Conservation (phyloP, 1,284 basidiomycete genomes). For the Moesziomyces sp. region DNA sequence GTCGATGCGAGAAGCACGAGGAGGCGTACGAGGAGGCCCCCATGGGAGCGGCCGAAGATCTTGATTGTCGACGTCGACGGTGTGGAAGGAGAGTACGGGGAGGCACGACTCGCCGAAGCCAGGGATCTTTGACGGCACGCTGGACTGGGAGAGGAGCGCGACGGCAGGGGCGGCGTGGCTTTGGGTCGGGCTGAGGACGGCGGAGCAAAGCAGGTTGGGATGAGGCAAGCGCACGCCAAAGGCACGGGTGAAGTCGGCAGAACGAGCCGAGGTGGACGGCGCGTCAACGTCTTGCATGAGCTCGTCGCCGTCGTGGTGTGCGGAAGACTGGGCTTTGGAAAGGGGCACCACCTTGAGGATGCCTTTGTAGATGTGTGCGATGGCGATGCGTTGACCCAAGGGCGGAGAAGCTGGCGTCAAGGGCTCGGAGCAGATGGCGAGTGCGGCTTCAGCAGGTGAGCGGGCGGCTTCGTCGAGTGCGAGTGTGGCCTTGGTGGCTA, state of each 20-base stretch:
- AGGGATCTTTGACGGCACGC: constrained; percentile 45
- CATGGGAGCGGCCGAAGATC: constrained; percentile 55
- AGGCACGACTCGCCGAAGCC: constrained; percentile 59
- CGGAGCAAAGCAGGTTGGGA: constrained; percentile 48
- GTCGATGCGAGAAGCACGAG: constrained; percentile 11
- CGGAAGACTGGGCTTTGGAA: background rate
- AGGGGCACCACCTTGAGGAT: constrained; percentile 44
- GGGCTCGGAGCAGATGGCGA: constrained; percentile 39
- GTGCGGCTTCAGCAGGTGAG: constrained; percentile 50
- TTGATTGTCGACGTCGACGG: constrained; percentile 37
- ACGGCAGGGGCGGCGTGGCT: constrained; percentile 20
- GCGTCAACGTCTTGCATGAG: constrained; percentile 21
- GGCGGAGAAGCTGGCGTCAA: background rate
- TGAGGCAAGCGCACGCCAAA: constrained; percentile 55
- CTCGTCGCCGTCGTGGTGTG: constrained; percentile 17
- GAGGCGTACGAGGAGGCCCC: constrained; percentile 48
- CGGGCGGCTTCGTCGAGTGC: constrained; percentile 51
- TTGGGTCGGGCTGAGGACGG: constrained; percentile 37
- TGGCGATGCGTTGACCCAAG: constrained; percentile 26
- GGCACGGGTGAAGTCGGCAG: constrained; percentile 21
- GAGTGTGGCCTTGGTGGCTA: constrained; percentile 33
- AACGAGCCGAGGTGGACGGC: background rate
- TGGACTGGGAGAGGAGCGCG: constrained; percentile 61
- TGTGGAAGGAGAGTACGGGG: constrained; percentile 65
- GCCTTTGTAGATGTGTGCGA: constrained; percentile 54